Evolutionary conservation across 768 basidiomycete species (phyloP).

Genomic region (Auricularia sp.): DNA sequence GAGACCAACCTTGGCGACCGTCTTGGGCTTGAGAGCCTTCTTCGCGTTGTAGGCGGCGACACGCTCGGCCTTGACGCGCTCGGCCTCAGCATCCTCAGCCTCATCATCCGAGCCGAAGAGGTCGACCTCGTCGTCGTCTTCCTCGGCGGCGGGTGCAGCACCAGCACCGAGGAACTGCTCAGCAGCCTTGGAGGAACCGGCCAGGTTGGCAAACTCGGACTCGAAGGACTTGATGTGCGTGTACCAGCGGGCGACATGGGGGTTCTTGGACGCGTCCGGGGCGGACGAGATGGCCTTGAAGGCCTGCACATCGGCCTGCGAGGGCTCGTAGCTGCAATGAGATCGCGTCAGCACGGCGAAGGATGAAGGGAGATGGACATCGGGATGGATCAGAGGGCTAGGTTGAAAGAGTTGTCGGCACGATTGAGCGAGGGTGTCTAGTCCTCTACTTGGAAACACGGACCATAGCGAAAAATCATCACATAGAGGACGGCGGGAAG

Average conservation of each 20-base stretch:
- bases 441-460: conserved; percentile 92
- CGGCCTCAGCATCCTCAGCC: conserved; percentile 67
- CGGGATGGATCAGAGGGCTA: conserved; percentile 32
- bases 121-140: conserved; percentile 68
- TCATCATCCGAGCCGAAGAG: conserved; percentile 82
- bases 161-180: conserved; percentile 55
- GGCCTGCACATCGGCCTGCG: conserved; percentile 88
- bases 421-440: conserved; percentile 70
- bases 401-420: conserved; percentile 59
- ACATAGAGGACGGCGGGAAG: conserved; percentile 12
- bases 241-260: conserved; percentile 85
- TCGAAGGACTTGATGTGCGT: conserved; percentile 83
- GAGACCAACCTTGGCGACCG: conserved; percentile 65
- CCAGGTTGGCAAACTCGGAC: conserved; percentile 63
- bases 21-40: conserved; percentile 86
- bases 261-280: conserved; percentile 54
- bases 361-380: neutral
- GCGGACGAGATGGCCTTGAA: conserved; percentile 68
- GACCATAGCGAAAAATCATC: conserved; percentile 84
- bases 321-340: conserved; percentile 65
- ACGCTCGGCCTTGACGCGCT: conserved; percentile 82
- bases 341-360: conserved; percentile 3
- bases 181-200: conserved; percentile 78
- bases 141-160: conserved; percentile 36
- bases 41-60: conserved; percentile 87